Evolutionary conservation across 2,329 filamentous ascomycete species (phyloP).

Genomic region (Zelopaecilomyces penicillatus): DNA sequence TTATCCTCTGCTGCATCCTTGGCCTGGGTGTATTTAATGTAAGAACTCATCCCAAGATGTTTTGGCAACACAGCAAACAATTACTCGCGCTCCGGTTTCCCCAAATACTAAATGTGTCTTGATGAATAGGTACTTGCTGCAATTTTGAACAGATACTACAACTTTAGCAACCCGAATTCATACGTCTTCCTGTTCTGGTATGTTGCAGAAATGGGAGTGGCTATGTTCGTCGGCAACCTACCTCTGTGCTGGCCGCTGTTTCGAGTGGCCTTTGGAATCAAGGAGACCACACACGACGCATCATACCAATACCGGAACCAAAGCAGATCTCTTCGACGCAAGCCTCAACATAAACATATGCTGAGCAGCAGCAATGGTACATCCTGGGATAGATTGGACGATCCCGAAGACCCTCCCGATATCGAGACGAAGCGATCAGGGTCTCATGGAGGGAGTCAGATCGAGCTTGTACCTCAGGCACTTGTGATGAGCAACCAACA

Average conservation of each 20-base stretch:
- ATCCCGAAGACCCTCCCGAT: too few relatives aligned
- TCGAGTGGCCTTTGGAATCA: conserved; percentile 29
- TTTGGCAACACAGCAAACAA: too few relatives aligned
- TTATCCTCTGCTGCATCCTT: conserved; percentile 47
- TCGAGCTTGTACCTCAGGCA: neutral
- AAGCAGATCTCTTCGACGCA: too few relatives aligned
- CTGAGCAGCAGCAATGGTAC: too few relatives aligned
- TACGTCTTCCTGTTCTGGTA: conserved; percentile 52
- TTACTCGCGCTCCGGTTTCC: neutral
- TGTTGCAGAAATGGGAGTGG: conserved; percentile 49
- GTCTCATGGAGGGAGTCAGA: neutral
- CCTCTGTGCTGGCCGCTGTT: conserved; percentile 52
- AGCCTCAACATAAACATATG: too few relatives aligned
- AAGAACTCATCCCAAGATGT: conserved; percentile 8
- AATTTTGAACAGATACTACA: conserved; percentile 54
- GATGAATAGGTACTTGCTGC: conserved; percentile 41
- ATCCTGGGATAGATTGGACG: too few relatives aligned
- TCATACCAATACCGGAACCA: too few relatives aligned
- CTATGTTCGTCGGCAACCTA: conserved; percentile 52
- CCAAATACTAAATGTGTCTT: conserved; percentile 8
- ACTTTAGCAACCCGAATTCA: conserved; percentile 48
- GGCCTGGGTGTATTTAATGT: conserved; percentile 42
- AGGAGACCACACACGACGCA: neutral
- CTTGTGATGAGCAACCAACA: neutral
- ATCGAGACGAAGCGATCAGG: too few relatives aligned